A percentile compares a stretch with the other conserved stretches of the same genome.
Conservation (phyloP, 2,329 filamentous ascomycete genomes). For the Sporothrix brasiliensis region DNA sequence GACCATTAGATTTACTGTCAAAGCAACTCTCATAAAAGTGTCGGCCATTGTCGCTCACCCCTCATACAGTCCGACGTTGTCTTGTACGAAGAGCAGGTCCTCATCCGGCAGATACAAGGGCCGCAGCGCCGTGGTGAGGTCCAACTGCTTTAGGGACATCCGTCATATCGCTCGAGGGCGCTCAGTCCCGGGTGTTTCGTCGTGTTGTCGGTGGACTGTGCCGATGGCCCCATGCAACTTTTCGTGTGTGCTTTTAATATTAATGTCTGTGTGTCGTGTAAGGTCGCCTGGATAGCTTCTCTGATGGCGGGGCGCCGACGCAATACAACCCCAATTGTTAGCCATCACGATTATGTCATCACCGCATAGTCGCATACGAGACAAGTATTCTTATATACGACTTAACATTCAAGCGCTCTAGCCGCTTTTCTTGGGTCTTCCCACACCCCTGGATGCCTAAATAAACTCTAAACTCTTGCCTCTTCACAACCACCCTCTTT, state of each 20-base stretch:
- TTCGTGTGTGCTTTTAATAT: neutral
- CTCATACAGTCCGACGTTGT: constrained; percentile 96
- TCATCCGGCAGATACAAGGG: constrained; percentile 92
- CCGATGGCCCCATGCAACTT: neutral
- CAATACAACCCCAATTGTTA: constrained; percentile 10
- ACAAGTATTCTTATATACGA: neutral
- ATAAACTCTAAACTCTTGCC: neutral
- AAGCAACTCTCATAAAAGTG: neutral
- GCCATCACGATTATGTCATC: constrained; percentile 23
- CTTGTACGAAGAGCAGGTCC: constrained; percentile 92
- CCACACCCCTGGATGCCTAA: neutral
- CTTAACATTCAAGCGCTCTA: neutral
- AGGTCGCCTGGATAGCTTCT: constrained; percentile 17
- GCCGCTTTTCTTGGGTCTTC: neutral
- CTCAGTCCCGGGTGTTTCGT: constrained; percentile 36
- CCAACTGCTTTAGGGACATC: constrained; percentile 96
- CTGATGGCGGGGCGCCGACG: constrained; percentile 24
- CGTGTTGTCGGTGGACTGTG: neutral
- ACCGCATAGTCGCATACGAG: neutral
- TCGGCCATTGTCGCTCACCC: constrained; percentile 64
- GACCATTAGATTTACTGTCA: neutral
- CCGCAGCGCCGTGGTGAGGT: constrained; percentile 94
- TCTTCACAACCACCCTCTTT: neutral
- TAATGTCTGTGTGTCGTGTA: neutral
- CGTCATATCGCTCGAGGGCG: constrained; percentile 59